Conservation (phyloP, 345 rosid genomes). For the Heritiera fomes region DNA sequence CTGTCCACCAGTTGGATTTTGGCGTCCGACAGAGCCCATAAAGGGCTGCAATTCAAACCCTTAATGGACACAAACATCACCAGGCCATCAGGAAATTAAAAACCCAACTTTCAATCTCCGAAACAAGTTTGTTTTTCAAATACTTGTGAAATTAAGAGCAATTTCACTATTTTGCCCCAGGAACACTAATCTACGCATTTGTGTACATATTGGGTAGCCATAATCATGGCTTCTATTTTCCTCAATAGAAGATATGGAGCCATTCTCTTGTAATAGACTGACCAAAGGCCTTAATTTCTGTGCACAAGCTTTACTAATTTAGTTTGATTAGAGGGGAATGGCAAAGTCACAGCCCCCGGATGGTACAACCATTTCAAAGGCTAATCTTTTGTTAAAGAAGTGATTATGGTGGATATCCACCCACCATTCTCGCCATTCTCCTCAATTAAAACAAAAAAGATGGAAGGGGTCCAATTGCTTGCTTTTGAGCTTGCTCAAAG, state of each 20-base stretch:
- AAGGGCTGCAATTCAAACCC: too few relatives aligned
- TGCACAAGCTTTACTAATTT: neutral
- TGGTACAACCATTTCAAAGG: conserved; percentile 19
- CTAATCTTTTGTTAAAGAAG: conserved; percentile 15
- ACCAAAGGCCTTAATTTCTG: neutral
- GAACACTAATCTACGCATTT: neutral
- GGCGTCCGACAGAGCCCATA: too few relatives aligned
- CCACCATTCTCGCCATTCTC: conserved; percentile 18
- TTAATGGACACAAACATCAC: too few relatives aligned
- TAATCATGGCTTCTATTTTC: neutral
- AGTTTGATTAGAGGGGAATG: neutral
- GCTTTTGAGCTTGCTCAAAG: conserved; percentile 33
- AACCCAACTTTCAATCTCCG: too few relatives aligned
- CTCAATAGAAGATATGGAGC: neutral
- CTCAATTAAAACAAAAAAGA: conserved; percentile 1
- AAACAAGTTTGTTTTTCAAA: too few relatives aligned
- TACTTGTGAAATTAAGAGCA: too few relatives aligned
- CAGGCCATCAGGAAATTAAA: too few relatives aligned
- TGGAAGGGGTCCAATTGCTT: conserved; percentile 29
- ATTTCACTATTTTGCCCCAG: neutral
- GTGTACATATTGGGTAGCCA: neutral
- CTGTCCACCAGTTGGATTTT: too few relatives aligned
- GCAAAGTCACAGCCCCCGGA: neutral
- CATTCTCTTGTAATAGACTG: neutral
- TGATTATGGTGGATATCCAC: conserved; percentile 22